phyloP scores from a whole-genome alignment of 1,284 basidiomycete genomes.

The Bjerkandera adusta region DNA sequence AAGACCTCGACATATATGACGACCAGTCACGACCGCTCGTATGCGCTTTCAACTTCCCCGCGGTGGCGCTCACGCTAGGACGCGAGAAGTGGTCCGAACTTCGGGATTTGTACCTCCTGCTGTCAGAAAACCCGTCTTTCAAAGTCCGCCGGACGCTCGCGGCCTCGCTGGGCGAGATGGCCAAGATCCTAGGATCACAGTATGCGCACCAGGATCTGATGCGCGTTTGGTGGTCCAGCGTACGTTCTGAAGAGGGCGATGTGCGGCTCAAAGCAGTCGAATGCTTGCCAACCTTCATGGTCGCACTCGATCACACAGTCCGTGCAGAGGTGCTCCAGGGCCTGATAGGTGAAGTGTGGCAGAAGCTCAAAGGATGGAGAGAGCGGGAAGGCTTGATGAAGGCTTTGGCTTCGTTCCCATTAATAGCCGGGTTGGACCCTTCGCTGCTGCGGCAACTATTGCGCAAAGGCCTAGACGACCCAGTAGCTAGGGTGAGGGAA shows the following conservation, averaged over 20 bases:
- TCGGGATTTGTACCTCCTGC: conserved; percentile 63
- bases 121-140: conserved; percentile 56
- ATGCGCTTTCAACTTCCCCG: conserved; percentile 94
- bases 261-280: conserved; percentile 72
- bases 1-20: conserved; percentile 28
- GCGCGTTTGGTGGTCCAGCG: conserved; percentile 66
- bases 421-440: conserved; percentile 29
- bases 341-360: conserved; percentile 45
- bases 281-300: conserved; percentile 58
- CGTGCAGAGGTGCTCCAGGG: conserved; percentile 53
- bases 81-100: conserved; percentile 76
- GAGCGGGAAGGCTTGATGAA: conserved; percentile 73
- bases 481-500: conserved; percentile 82
- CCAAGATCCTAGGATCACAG: conserved; percentile 78
- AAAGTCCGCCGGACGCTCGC: conserved; percentile 80
- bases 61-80: conserved; percentile 86
- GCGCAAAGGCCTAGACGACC: conserved; percentile 70
- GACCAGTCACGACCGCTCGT: conserved; percentile 80
- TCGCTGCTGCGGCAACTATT: conserved; percentile 46
- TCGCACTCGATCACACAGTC: conserved; percentile 46
- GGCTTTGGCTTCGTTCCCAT: conserved; percentile 41
- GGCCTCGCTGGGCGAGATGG: conserved; percentile 88
- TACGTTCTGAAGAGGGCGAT: conserved; percentile 62
- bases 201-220: conserved; percentile 73
- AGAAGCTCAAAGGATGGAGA: conserved; percentile 77